Percentiles rank a stretch among this genome's conserved stretches.
phyloP scores from a whole-genome alignment of 768 basidiomycete species.

The Macrolepiota dolichaula region DNA sequence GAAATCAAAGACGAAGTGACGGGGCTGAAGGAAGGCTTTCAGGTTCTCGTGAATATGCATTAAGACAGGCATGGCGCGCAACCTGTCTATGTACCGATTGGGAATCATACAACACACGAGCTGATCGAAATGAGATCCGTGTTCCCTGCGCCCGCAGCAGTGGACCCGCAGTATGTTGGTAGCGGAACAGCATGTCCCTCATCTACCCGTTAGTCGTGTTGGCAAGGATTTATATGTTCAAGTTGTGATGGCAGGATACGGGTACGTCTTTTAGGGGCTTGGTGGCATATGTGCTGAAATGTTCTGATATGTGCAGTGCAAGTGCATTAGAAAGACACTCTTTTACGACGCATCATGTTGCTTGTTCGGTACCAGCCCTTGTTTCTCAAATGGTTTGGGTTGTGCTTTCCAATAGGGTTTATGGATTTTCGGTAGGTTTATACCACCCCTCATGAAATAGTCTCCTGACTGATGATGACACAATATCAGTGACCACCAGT shows the following conservation, averaged over 20 bases:
- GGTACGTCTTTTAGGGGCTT: not conserved
- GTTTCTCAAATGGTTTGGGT: too few relatives aligned
- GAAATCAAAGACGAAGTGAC: not conserved
- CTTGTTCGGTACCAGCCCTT: too few relatives aligned
- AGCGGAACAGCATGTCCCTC: not conserved
- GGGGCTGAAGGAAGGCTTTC: not conserved
- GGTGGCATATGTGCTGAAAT: not conserved
- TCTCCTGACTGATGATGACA: not conserved
- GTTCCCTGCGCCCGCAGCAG: not conserved
- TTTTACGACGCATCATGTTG: not conserved
- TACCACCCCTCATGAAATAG: not conserved
- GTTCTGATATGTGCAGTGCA: not conserved
- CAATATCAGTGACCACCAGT: not conserved
- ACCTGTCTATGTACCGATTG: too few relatives aligned
- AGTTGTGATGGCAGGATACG: not conserved
- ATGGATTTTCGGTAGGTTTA: not conserved
- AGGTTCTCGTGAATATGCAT: not conserved
- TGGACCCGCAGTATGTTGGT: not conserved
- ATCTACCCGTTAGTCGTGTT: too few relatives aligned
- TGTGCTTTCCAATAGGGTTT: not conserved
- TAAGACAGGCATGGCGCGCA: too few relatives aligned
- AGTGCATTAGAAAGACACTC: not conserved
- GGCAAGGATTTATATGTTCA: too few relatives aligned
- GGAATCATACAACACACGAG: too few relatives aligned
- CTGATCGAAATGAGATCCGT: not conserved